A percentile compares a stretch with the other conserved stretches of the same genome.
These are phyloP conservation scores for Primulina tabacum DNA, from an alignment of 257 asterid genomes.

Conservation along the genomic window DNA sequence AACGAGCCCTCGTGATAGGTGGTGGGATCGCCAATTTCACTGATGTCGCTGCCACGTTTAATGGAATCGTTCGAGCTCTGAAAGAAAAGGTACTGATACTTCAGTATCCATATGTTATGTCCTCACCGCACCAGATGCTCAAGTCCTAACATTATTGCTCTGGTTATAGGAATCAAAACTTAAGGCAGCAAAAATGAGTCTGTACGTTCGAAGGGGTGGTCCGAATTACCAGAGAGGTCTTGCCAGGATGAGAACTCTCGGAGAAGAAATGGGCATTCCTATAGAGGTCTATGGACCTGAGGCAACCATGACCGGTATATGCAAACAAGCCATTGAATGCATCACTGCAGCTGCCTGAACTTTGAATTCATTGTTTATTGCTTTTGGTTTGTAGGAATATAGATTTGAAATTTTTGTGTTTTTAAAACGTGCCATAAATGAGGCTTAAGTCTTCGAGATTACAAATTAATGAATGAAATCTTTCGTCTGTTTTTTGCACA, in stretches of 20 bases:
- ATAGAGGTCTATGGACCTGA: slow-evolving; percentile 98
- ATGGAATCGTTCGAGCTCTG: slow-evolving; percentile 86
- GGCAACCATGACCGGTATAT: slow-evolving; percentile 95
- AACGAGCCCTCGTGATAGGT: slow-evolving; percentile 89
- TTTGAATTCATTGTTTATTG: not conserved
- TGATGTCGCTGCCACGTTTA: slow-evolving; percentile 90
- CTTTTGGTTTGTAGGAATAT: not conserved
- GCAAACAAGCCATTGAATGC: slow-evolving; percentile 96
- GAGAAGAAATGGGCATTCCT: slow-evolving; percentile 87
- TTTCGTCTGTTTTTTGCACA: no score
- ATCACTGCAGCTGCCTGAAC: slow-evolving; percentile 82
- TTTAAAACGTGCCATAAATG: not conserved
- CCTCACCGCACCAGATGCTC: not conserved
- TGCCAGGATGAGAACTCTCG: slow-evolving; percentile 82
- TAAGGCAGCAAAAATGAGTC: slow-evolving; percentile 81
- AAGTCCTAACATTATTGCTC: not conserved
- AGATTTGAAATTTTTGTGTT: not conserved
- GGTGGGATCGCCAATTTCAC: slow-evolving; percentile 98
- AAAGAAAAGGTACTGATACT: slow-evolving; percentile 64
- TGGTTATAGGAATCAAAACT: slow-evolving; percentile 77
- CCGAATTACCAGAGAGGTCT: slow-evolving; percentile 95
- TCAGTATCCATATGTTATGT: not conserved
- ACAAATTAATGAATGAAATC: no score
- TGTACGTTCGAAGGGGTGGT: slow-evolving; percentile 90
- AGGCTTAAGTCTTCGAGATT: not conserved